Evolutionary conservation across 345 rosid species (phyloP).

Genomic region (Brassica juncea): DNA sequence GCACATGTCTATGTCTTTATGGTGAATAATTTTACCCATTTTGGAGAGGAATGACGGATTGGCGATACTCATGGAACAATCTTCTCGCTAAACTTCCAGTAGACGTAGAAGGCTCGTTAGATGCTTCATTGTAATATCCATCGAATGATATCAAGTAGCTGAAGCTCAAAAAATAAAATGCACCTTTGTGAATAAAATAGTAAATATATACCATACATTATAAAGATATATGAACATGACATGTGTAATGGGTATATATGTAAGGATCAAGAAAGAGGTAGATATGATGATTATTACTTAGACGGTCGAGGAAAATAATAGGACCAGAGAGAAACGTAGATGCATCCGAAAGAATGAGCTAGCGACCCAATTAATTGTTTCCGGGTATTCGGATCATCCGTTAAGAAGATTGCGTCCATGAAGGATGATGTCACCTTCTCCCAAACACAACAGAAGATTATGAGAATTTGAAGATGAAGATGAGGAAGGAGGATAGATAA

Average conservation of each 20-base stretch:
- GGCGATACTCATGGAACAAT: constrained; percentile 55
- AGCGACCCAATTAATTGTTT: constrained; percentile 47
- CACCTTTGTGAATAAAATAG: neutral
- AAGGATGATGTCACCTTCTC: neutral
- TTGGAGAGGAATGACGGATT: constrained; percentile 38
- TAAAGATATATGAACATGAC: neutral
- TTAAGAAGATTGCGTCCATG: constrained; percentile 62
- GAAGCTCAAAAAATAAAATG: neutral
- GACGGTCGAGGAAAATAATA: constrained; percentile 42
- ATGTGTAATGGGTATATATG: neutral
- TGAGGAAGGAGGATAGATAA: neutral
- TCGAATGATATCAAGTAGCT: constrained; percentile 38
- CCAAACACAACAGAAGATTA: neutral
- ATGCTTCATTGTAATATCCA: constrained; percentile 49
- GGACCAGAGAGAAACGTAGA: constrained; percentile 74
- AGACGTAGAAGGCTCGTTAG: constrained; percentile 47
- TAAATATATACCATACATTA: neutral
- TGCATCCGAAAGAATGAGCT: constrained; percentile 50
- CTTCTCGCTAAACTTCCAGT: constrained; percentile 46
- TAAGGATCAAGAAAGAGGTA: neutral
- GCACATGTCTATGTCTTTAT: neutral
- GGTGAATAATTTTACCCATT: constrained; percentile 36
- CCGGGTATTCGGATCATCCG: constrained; percentile 43
- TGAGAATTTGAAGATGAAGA: constrained; percentile 9
- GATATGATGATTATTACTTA: constrained; percentile 45